Evolutionary conservation across 495 filamentous ascomycete genomes (phyloP).

Genomic region (Eremomyces bilateralis): DNA sequence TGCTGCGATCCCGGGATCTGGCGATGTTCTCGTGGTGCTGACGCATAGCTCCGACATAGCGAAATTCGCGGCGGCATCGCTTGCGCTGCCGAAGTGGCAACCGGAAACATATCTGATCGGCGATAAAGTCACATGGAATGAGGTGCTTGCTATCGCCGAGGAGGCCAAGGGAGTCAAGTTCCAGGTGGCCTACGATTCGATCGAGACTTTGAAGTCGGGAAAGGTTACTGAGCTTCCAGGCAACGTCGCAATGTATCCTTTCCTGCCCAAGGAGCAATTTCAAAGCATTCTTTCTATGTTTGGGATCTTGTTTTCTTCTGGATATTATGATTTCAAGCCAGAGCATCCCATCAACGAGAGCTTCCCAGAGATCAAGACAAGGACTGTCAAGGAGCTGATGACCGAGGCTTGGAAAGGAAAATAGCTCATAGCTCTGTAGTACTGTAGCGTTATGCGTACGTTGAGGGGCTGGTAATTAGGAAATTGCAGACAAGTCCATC

Average conservation of each 20-base stretch:
- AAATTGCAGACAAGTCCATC: too few species aligned
- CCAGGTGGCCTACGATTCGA: not conserved
- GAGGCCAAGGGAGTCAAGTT: not conserved
- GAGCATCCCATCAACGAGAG: not conserved
- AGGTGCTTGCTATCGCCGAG: not conserved
- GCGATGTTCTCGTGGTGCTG: not conserved
- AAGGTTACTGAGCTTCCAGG: not conserved
- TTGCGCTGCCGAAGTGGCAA: not conserved
- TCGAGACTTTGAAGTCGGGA: not conserved
- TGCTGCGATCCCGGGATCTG: not conserved
- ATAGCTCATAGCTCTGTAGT: too few species aligned
- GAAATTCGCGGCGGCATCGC: not conserved
- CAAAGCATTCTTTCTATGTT: not conserved
- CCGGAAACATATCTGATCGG: not conserved
- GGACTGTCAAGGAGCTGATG: too few species aligned
- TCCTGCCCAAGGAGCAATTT: not conserved
- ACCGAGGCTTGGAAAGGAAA: too few species aligned
- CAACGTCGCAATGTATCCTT: not conserved
- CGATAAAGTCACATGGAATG: not conserved
- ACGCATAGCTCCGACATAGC: not conserved
- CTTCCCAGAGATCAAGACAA: not conserved
- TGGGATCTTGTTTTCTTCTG: not conserved
- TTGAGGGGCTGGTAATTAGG: too few species aligned
- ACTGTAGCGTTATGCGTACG: too few species aligned
- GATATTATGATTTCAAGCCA: not conserved